These are phyloP conservation scores for Pseudogymnoascus sp. DNA, from an alignment of 2,329 filamentous ascomycete species.

Conservation along the genomic window DNA sequence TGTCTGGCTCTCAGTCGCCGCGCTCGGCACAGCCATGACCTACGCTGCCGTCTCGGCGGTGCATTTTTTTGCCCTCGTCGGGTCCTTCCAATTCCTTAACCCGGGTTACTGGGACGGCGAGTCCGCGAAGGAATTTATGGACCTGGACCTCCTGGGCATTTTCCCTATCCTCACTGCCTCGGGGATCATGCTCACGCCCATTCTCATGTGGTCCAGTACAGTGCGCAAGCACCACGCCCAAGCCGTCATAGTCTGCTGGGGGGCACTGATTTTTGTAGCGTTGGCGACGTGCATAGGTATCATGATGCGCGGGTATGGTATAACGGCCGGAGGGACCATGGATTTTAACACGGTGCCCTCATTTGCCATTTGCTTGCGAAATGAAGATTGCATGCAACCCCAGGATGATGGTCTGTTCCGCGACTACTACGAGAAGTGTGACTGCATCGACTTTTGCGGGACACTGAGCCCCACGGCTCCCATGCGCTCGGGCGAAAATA, in stretches of 20 bases:
- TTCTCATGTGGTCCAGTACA: slow-evolving; percentile 11
- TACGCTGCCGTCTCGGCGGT: slow-evolving; percentile 9
- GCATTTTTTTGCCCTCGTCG: slow-evolving; percentile 10
- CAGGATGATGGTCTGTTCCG: not conserved
- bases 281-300: slow-evolving; percentile 8
- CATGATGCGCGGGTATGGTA: slow-evolving; percentile 7
- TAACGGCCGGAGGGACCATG: slow-evolving; percentile 8
- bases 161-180: slow-evolving; percentile 11
- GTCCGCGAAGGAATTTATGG: not conserved
- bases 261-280: not conserved
- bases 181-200: slow-evolving; percentile 12
- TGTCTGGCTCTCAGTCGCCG: slow-evolving; percentile 11
- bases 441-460: slow-evolving; percentile 12
- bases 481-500: slow-evolving; percentile 9
- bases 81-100: not conserved
- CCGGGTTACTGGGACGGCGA: not conserved
- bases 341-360: not conserved
- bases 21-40: slow-evolving; percentile 11
- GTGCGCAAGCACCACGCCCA: slow-evolving; percentile 11
- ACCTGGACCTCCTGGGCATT: slow-evolving; percentile 8
- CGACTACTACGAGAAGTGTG: not conserved
- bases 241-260: slow-evolving; percentile 11
- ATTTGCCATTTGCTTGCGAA: not conserved
- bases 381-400: not conserved
- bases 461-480: slow-evolving; percentile 2